Evolutionary conservation across 2,329 filamentous ascomycete species (phyloP).

Genomic region (Aspergillus ochraceus): DNA sequence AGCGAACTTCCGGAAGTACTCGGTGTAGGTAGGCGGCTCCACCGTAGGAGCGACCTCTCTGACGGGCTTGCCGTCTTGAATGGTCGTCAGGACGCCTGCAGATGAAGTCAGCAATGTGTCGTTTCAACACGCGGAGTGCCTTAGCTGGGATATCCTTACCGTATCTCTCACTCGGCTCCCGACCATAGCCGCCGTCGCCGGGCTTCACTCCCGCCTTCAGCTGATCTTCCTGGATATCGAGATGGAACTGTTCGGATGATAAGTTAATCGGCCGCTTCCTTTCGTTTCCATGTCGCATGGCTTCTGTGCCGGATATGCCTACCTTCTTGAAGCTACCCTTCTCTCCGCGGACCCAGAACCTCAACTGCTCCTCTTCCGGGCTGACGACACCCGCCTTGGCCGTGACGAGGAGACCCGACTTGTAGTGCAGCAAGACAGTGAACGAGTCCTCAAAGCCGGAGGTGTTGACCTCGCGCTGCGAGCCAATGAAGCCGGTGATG

Average conservation of each 20-base stretch:
- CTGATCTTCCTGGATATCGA: slow-evolving; percentile 76
- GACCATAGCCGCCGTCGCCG: slow-evolving; percentile 63
- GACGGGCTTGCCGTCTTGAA: slow-evolving; percentile 54
- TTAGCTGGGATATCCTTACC: slow-evolving; percentile 41
- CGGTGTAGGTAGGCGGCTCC: slow-evolving; percentile 66
- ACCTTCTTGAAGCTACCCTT: slow-evolving; percentile 74
- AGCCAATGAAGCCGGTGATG: slow-evolving; percentile 68
- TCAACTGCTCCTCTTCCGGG: slow-evolving; percentile 66
- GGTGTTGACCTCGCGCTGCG: slow-evolving; percentile 61
- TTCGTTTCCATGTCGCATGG: background rate
- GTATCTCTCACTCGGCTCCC: slow-evolving; percentile 59
- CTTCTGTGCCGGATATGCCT: slow-evolving; percentile 25
- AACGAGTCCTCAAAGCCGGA: slow-evolving; percentile 50
- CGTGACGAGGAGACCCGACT: slow-evolving; percentile 62
- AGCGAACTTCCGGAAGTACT: slow-evolving; percentile 62
- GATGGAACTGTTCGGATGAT: slow-evolving; percentile 40
- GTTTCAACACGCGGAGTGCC: no score
- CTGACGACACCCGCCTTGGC: slow-evolving; percentile 69
- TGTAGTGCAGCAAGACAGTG: slow-evolving; percentile 67
- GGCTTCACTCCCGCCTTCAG: slow-evolving; percentile 64
- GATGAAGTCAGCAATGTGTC: background rate
- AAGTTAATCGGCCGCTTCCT: background rate
- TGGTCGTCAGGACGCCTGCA: slow-evolving; percentile 51
- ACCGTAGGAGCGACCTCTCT: slow-evolving; percentile 58
- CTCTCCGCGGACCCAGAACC: slow-evolving; percentile 75